Base-by-base conservation (phyloP, 257 asterid genomes). In the Prunella vulgaris region DNA sequence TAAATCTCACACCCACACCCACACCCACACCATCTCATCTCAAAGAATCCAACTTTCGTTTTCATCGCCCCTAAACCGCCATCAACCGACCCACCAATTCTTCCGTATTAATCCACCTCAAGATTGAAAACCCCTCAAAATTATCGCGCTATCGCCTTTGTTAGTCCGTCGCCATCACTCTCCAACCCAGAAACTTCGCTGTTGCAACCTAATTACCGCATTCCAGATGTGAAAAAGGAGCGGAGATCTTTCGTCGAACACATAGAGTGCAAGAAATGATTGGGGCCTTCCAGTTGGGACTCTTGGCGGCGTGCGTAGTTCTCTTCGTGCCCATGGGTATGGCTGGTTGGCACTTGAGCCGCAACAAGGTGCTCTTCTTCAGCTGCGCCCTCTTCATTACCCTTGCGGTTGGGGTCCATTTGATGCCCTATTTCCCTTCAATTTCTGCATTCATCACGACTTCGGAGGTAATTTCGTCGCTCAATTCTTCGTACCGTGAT, bases 281-380 rank as follows among this genome's bases (percentile, higher is more conserved):
- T 20, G 97, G 97, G 74, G 92, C 89, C 79, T 90, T 91, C 87
- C 96, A 87, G 65, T 79, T 91, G 25, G 97, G 96, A 46, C 69
- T 89, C 56, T 80, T 91, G 80, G 97, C 97, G 65, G 99, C 97
- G 79, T 89, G 91, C 30, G 37, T 94, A 44, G 97, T 94, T 33
- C 77, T 94, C 5, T 94, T 91, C 51, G 97, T 94, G 38, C 98
- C 99, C 22, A 79, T 94, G 87, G 97, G 92, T 42, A 89, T 94
- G 98, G 98, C 99, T 53, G 99, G 99, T 40, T 91, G 97, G 97
- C 97, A 89, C 79, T 77, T 94, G 78, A 94, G 97, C 77, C 96
- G 99, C 30, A 94, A 91, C 88, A 91, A 89, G 82, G 79, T 94
- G 86, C 90, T 94, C 25, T 89, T 94, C 75, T 94, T 94, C 85